Evolutionary conservation across 225 moss, liverwort and hornwort species (phyloP).

Genomic region (Takakia lepidozioides): DNA sequence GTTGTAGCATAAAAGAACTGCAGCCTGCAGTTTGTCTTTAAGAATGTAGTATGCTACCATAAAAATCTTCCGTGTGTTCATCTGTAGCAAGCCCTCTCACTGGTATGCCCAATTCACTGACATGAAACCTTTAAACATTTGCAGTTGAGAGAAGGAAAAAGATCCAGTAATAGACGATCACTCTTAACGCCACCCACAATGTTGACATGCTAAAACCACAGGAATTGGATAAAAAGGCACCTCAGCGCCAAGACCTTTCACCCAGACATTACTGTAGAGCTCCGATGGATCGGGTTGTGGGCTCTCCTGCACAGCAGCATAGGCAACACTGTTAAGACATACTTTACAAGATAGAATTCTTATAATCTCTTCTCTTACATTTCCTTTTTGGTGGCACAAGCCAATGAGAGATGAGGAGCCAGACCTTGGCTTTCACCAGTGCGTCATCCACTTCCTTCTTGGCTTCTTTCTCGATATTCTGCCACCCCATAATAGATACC

Average conservation of each 20-base stretch:
- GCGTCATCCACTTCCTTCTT: slow-evolving; percentile 94
- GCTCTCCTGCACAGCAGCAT: slow-evolving; percentile 18
- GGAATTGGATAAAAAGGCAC: not conserved
- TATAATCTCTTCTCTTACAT: not conserved
- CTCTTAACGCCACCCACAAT: no score
- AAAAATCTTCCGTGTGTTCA: not conserved
- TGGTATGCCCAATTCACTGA: not conserved
- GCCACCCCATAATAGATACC: slow-evolving; percentile 12
- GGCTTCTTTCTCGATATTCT: slow-evolving; percentile 82
- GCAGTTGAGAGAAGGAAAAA: not conserved
- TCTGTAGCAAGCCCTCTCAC: no score
- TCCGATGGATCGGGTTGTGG: slow-evolving; percentile 40
- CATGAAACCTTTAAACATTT: not conserved
- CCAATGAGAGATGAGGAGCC: slow-evolving; percentile 1
- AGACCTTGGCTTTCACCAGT: slow-evolving; percentile 75
- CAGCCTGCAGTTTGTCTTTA: no score
- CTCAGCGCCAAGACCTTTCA: slow-evolving; percentile 40
- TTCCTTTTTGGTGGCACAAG: no score
- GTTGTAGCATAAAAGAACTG: no score
- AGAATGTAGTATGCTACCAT: not conserved
- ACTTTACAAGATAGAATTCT: no score
- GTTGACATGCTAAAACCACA: not conserved
- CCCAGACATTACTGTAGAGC: slow-evolving; percentile 41
- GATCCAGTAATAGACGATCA: no score
- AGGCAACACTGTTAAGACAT: not conserved